Conservation (phyloP, 306 rosid genomes). For the Fragaria ananassa region DNA sequence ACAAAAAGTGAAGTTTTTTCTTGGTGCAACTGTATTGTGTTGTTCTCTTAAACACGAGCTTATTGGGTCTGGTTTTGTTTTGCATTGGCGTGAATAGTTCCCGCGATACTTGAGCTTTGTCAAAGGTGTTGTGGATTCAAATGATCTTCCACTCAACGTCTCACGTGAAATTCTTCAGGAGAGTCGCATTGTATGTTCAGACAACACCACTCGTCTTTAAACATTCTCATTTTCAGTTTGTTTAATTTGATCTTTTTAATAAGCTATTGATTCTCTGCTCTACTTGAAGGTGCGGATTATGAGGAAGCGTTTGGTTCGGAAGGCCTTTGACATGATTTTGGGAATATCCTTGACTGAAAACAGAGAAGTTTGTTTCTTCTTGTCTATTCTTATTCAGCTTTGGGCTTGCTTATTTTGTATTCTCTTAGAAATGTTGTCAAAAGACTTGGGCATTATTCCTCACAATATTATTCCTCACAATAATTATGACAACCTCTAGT, state of each 20-base stretch:
- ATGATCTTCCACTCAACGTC: conserved; percentile 96
- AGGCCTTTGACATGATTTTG: conserved; percentile 94
- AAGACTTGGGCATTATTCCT: not conserved
- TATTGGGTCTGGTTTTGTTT: conserved; percentile 16
- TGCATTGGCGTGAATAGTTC: conserved; percentile 50
- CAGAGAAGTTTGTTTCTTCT: conserved; percentile 54
- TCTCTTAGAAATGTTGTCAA: not conserved
- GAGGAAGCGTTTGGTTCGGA: conserved; percentile 91
- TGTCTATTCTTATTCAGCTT: conserved; percentile 10
- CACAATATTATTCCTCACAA: not conserved
- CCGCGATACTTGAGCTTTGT: conserved; percentile 92
- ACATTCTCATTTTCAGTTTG: conserved; percentile 5
- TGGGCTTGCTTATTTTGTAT: not conserved
- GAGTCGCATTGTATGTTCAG: conserved; percentile 75
- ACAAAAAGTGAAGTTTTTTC: not conserved
- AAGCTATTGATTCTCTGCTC: conserved; percentile 12
- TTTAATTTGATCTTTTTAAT: conserved; percentile 7
- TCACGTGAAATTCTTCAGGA: conserved; percentile 99
- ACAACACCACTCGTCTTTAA: not conserved
- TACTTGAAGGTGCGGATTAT: conserved; percentile 82
- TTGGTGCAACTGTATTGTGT: not conserved
- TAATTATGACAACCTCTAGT: not conserved
- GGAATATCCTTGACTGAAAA: conserved; percentile 94
- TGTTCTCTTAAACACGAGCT: not conserved
- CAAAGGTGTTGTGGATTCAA: conserved; percentile 95